These are phyloP conservation scores for Chrysoporthe puriensis DNA, from an alignment of 2,329 filamentous ascomycete genomes.

Conservation along the genomic window DNA sequence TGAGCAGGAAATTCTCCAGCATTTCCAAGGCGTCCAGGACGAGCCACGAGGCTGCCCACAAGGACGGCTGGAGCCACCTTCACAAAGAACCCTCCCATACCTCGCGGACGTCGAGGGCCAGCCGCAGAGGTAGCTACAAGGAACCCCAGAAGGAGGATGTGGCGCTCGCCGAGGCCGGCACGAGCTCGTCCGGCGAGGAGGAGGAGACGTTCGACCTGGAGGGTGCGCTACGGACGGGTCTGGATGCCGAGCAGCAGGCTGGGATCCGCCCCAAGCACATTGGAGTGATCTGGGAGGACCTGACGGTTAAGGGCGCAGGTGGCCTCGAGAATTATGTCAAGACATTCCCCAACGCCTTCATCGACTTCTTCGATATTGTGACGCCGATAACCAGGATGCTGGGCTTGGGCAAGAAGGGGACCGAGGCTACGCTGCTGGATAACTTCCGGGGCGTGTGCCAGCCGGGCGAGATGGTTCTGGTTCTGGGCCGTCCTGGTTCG, in stretches of 20 bases:
- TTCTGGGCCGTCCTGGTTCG: constrained; percentile 76
- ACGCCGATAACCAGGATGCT: constrained; percentile 66
- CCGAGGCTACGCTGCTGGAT: constrained; percentile 74
- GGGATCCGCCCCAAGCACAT: constrained; percentile 83
- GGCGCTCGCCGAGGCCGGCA: constrained; percentile 49
- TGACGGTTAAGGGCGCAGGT: constrained; percentile 77
- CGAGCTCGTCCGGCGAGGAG: constrained; percentile 45
- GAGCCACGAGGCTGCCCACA: constrained; percentile 27
- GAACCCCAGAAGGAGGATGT: constrained; percentile 29
- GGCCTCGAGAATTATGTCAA: constrained; percentile 72
- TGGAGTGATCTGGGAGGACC: constrained; percentile 76
- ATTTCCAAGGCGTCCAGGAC: constrained; percentile 56
- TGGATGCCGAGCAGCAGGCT: constrained; percentile 71
- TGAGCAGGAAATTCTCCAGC: constrained; percentile 64
- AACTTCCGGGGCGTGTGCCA: constrained; percentile 72
- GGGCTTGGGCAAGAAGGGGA: constrained; percentile 68
- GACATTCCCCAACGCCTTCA: constrained; percentile 78
- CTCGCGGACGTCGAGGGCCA: constrained; percentile 50
- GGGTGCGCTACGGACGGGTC: constrained; percentile 69
- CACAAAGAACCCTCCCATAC: constrained; percentile 62
- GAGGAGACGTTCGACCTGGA: constrained; percentile 76
- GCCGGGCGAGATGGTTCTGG: constrained; percentile 87
- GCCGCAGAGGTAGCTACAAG: constrained; percentile 11
- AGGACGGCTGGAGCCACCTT: constrained; percentile 44
- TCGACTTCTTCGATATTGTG: constrained; percentile 76